Base-by-base conservation (phyloP, 345 rosid species). In the Hibiscus trionum region DNA sequence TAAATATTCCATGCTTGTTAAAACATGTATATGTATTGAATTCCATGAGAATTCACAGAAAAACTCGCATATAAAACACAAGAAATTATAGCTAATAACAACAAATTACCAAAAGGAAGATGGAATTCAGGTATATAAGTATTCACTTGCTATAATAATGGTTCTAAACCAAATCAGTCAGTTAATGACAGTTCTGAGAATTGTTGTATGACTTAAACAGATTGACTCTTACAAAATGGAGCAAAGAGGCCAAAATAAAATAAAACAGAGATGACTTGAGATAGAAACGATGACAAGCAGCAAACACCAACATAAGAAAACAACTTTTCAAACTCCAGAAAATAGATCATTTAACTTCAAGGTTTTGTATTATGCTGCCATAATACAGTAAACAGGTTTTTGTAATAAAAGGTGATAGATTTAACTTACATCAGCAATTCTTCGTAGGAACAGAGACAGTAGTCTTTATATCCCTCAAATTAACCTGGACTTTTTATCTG, bases 401-500 rank as follows among this genome's bases (percentile, higher is more conserved):
- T 49, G 56, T 50, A 16, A 50, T 50, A 50, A 24, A 71, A 58
- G 49, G 15, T 39, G 53, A 71, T 56, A 24, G 26, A 42, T 11
- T 19, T n/a, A 72, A 72, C 75, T 72, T 61, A 61, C 58, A 61
- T 29, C 11, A 46, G 57, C 67, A 5, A 60, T 27, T 60, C 26
- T 16, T 14, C 0, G 12, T 16, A 11, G 29, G 27, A 72, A n/a
- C 75, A n/a, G 67, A 74, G 59, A 58, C 57, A 35, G 69, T 57
- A 69, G 42, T 52, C 69, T 49, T 72, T 67, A 27, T 61, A 49
- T 46, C 29, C 68, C 31, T 88, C 86, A 93, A 37, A 76, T 63
- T 82, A 86, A 86, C 47, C 46, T 70, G 17, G 78, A 27, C 80
- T 55, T 84, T 72, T 76, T 88, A 14, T 93, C 97, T 5, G 87